These are phyloP conservation scores for Rickenella mellea DNA, from an alignment of 768 basidiomycete genomes.

Conservation along the genomic window DNA sequence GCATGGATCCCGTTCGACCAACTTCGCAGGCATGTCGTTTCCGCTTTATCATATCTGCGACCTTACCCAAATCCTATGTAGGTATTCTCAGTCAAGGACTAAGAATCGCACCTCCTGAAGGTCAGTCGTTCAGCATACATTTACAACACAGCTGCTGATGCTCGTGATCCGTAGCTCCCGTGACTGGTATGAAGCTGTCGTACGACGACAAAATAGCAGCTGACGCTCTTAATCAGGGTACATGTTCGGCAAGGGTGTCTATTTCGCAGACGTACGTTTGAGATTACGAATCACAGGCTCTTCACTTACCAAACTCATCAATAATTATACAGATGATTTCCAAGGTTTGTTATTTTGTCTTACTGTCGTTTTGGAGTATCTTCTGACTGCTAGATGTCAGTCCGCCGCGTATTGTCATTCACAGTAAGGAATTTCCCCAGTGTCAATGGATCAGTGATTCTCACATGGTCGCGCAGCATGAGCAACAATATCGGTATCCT, in stretches of 20 bases:
- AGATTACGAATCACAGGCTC: neutral
- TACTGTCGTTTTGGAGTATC: neutral
- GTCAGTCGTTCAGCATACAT: slow-evolving; percentile 15
- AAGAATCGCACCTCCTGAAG: slow-evolving; percentile 58
- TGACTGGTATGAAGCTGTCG: slow-evolving; percentile 24
- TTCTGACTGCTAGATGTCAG: slow-evolving; percentile 14
- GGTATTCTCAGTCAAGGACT: slow-evolving; percentile 55
- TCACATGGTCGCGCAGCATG: slow-evolving; percentile 23
- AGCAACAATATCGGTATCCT: slow-evolving; percentile 45
- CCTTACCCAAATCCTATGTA: slow-evolving; percentile 8
- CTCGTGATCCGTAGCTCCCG: slow-evolving; percentile 28
- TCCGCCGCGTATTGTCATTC: slow-evolving; percentile 50
- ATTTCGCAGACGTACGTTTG: slow-evolving; percentile 47
- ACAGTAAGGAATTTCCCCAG: slow-evolving; percentile 22
- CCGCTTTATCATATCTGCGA: neutral
- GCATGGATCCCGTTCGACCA: slow-evolving; percentile 56
- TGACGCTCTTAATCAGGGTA: slow-evolving; percentile 21
- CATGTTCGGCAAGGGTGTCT: slow-evolving; percentile 63
- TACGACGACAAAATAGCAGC: neutral
- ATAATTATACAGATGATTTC: slow-evolving; percentile 43
- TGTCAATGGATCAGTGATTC: neutral
- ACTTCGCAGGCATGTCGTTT: slow-evolving; percentile 41
- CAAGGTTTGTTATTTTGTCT: slow-evolving; percentile 27
- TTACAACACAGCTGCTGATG: neutral
- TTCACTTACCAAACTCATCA: too few species aligned